phyloP scores from a whole-genome alignment of 305 asterid genomes.

The Lippia alba region DNA sequence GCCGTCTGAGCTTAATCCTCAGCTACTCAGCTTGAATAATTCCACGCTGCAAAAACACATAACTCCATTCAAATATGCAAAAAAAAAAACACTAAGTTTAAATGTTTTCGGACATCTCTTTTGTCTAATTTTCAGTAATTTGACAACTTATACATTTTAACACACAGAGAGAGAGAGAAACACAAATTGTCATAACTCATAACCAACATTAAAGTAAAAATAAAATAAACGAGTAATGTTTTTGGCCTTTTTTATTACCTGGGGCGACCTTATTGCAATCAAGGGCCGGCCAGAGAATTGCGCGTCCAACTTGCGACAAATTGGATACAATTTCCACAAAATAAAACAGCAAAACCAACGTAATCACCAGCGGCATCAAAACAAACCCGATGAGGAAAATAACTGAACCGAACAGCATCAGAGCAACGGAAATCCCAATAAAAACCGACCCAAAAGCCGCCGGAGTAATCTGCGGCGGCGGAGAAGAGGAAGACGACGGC shows the following conservation, averaged over 20 bases:
- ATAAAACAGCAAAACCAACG: constrained; percentile 39
- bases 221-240: not conserved
- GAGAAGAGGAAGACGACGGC: constrained; percentile 27
- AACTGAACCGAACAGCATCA: constrained; percentile 49
- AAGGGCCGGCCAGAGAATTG: constrained; percentile 38
- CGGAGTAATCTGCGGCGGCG: constrained; percentile 43
- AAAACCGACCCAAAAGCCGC: constrained; percentile 46
- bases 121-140: not conserved
- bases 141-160: not conserved
- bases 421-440: constrained; percentile 41
- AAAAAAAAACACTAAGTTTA: too few species aligned
- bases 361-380: constrained; percentile 47
- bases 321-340: constrained; percentile 37
- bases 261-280: constrained; percentile 30
- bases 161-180: too few species aligned
- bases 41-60: constrained; percentile 41
- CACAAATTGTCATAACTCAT: too few species aligned
- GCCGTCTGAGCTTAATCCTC: too few species aligned
- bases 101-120: too few species aligned
- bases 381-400: constrained; percentile 43
- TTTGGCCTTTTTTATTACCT: constrained; percentile 17
- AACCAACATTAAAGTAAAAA: not conserved
- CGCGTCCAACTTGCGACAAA: constrained; percentile 40
- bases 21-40: constrained; percentile 41
- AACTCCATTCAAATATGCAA: not conserved